A percentile compares a stretch with the other conserved stretches of the same genome.
Evolutionary conservation across 2,329 filamentous ascomycete genomes (phyloP).

Genomic region (Fusarium oligoseptatum): DNA sequence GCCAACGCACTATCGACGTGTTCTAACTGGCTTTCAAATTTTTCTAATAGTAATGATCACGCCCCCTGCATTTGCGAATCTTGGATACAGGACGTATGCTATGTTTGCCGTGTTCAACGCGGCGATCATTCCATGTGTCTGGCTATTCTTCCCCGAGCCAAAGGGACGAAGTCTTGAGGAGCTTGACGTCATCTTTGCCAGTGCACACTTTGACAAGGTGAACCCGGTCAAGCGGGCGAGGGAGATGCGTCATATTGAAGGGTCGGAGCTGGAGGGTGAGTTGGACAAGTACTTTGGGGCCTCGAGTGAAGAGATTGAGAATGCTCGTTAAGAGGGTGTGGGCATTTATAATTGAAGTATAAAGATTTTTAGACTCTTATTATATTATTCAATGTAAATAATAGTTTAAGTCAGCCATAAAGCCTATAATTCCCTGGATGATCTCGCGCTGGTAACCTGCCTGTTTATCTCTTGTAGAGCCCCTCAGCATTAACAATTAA

Average conservation of each 20-base stretch:
- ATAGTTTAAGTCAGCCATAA: neutral
- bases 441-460: neutral
- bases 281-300: slow-evolving; percentile 48
- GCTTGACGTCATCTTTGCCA: slow-evolving; percentile 36
- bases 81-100: slow-evolving; percentile 61
- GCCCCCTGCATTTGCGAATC: slow-evolving; percentile 75
- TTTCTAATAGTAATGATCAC: slow-evolving; percentile 82
- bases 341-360: neutral
- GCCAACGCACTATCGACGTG: slow-evolving; percentile 69
- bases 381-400: neutral
- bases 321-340: neutral
- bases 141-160: slow-evolving; percentile 63
- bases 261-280: slow-evolving; percentile 44
- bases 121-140: slow-evolving; percentile 63
- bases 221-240: slow-evolving; percentile 46
- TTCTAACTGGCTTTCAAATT: slow-evolving; percentile 76
- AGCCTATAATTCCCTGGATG: neutral
- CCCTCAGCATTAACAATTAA: too few relatives aligned
- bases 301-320: slow-evolving; percentile 14
- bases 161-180: slow-evolving; percentile 37
- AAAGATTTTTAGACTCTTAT: neutral
- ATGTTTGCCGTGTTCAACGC: slow-evolving; percentile 67
- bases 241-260: slow-evolving; percentile 45
- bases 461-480: too few relatives aligned
- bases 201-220: slow-evolving; percentile 42